A percentile compares a stretch with the other conserved stretches of the same genome.
These are phyloP conservation scores for Barbarea vulgaris DNA, from an alignment of 345 rosid genomes.

Conservation along the genomic window DNA sequence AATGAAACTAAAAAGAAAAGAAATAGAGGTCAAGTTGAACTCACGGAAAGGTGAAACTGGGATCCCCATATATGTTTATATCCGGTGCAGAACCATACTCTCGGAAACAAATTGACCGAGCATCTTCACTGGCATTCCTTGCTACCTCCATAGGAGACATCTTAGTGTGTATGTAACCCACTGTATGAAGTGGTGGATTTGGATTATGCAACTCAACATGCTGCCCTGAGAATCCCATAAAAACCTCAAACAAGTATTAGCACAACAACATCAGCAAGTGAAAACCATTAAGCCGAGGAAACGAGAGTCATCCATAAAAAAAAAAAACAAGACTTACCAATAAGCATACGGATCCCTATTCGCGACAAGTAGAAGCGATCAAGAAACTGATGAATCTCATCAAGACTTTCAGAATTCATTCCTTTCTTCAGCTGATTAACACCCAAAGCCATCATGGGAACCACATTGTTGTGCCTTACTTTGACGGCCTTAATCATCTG, in stretches of 20 bases:
- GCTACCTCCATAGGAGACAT: conserved; percentile 97
- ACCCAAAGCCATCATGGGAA: conserved; percentile 96
- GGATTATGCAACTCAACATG: conserved; percentile 98
- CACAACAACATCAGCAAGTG: neutral
- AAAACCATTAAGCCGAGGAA: neutral
- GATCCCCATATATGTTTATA: conserved; percentile 82
- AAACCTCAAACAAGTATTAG: neutral
- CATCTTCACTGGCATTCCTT: conserved; percentile 84
- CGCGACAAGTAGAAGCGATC: conserved; percentile 96
- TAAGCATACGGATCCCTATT: conserved; percentile 93
- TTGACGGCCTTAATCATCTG: conserved; percentile 94
- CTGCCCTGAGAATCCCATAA: conserved; percentile 70
- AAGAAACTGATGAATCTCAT: conserved; percentile 89
- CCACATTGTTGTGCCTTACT: conserved; percentile 98
- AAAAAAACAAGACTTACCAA: conserved; percentile 47
- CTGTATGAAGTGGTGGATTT: conserved; percentile 73
- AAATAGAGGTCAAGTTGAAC: conserved; percentile 31
- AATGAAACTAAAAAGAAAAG: neutral
- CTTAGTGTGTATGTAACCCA: conserved; percentile 91
- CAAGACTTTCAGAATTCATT: conserved; percentile 56
- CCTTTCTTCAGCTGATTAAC: conserved; percentile 94
- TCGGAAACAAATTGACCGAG: conserved; percentile 74
- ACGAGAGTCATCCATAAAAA: neutral
- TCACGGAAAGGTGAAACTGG: conserved; percentile 91
- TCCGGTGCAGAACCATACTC: conserved; percentile 94